A percentile compares a stretch with the other conserved stretches of the same genome.
Evolutionary conservation across 139 green algal species (phyloP).

Genomic region (Nannochloris sp.): DNA sequence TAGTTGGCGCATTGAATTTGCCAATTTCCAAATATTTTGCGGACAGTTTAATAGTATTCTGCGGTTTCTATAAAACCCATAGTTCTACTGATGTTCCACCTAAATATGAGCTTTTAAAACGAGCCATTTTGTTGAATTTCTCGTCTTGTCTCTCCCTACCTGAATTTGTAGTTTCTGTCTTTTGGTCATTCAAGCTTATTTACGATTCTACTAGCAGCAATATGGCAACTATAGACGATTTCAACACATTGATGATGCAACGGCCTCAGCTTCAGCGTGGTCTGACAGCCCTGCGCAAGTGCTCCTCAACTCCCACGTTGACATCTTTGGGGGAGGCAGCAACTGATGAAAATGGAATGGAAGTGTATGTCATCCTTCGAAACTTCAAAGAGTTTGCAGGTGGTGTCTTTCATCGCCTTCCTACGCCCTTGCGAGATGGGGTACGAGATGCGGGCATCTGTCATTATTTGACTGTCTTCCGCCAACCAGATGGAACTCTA

Average conservation of each 20-base stretch:
- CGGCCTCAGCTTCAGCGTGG: background rate
- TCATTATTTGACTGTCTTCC: conserved; percentile 63
- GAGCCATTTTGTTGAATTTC: no score
- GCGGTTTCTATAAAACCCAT: no score
- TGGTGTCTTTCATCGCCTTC: conserved; percentile 34
- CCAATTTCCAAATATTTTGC: no score
- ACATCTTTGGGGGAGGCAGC: background rate
- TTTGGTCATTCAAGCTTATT: no score
- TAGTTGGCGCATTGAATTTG: no score
- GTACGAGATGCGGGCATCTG: conserved; percentile 49
- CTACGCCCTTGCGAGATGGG: conserved; percentile 20
- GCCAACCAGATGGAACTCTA: conserved; percentile 32
- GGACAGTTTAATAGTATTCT: no score
- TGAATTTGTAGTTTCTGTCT: no score
- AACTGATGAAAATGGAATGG: conserved; percentile 14
- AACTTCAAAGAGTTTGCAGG: conserved; percentile 52
- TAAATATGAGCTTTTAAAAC: no score
- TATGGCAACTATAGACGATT: background rate
- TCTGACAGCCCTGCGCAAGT: conserved; percentile 9
- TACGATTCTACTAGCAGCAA: no score
- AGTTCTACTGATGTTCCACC: no score
- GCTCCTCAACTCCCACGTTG: conserved; percentile 7
- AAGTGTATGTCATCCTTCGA: conserved; percentile 54
- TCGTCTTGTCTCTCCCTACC: no score
- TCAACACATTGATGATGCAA: background rate